Base-by-base conservation (phyloP, 805 yeast species). In the Wickerhamomyces alni region DNA sequence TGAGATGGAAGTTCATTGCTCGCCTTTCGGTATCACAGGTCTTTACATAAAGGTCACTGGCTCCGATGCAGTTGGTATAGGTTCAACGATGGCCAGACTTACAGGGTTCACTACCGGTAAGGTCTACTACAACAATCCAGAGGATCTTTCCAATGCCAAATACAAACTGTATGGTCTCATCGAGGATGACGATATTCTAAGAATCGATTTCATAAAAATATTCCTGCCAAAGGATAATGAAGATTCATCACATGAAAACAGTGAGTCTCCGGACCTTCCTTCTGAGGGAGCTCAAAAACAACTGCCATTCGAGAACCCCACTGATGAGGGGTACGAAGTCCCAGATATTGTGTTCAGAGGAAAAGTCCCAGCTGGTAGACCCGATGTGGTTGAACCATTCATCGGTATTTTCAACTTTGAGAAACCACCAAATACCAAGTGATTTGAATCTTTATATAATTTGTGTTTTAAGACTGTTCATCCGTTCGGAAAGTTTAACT, bases 331-430 rank as follows among this genome's bases (percentile, higher is more conserved):
- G 2, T 70, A 65, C 35, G 70, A 65, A 39, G 44, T 57, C 2
- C 80, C 80, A 2, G 66, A 72, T 26, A 45, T 74, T 30, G 62
- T 74, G n/a, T 74, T 73, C 47, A 59, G 67, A 42, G 80, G 77
- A 0, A 64, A 61, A 37, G 72, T 74, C 38, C 78, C 80, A 1
- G 74, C 70, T 40, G 75, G 78, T 10, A 65, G 67, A 36, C 77
- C 77, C 2, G 77, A 72, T 39, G 61, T 58, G 17, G 65, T 72
- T 19, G 76, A 72, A 47, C 78, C 80, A 5, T 74, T 72, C 43
- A 72, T 74, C 32, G 80, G 80, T 2, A 73, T 74, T 11, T 72
- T 74, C 45, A 70, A 72, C 31, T 74, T 74, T 50, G 80, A 74
- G 42, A 47, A 39, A 17, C 47, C 54, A 3, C 44, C 51, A 29